Base-by-base conservation (phyloP, 352 stramenopile species). In the Pythium biforme region DNA sequence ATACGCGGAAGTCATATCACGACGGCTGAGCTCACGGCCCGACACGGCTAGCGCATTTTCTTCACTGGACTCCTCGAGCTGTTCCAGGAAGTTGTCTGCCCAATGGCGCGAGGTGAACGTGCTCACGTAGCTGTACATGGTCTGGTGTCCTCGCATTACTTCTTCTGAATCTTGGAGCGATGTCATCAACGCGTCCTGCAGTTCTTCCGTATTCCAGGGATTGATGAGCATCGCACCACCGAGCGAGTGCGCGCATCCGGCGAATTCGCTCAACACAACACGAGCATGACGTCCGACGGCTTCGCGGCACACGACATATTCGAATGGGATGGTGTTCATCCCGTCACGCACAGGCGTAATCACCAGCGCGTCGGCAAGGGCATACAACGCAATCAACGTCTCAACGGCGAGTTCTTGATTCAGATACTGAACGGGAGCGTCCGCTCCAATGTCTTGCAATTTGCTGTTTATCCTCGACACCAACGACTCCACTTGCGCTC, bases 391-490 rank as follows among this genome's bases (percentile, higher is more conserved):
- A 50, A 96, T 87, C 52, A 97, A 68, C 63, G 88, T 88, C 54
- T 97, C 90, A 25, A 90, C 74, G 0, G 81, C 71, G 37, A 96
- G 85, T 17, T 90, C 86, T 71, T 96, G 89, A 71, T 96, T 94
- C 62, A 97, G 81, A 72, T 96, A 97, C 70, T 97, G 88, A 22
- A 97, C 86, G 4, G 90, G 89, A 14, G 79, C 83, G 66, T 92
- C 82, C 19, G 82, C 86, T 46, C 84, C 84, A 59, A 94, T 81
- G 66, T 97, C 90, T 77, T 96, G 87, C 14, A 97, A 71, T 45
- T 90, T 97, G 67, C 88, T 94, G 71, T 97, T 97, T 68, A 97
- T 97, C 3, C 89, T 75, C 10, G 88, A 95, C 3, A 97, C 89
- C 15, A 97, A 71, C 50, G 90, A 83, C 67, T 97, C 90, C 6